These are phyloP conservation scores for Xylaria digitata DNA, from an alignment of 2,329 filamentous ascomycete genomes.

Conservation along the genomic window DNA sequence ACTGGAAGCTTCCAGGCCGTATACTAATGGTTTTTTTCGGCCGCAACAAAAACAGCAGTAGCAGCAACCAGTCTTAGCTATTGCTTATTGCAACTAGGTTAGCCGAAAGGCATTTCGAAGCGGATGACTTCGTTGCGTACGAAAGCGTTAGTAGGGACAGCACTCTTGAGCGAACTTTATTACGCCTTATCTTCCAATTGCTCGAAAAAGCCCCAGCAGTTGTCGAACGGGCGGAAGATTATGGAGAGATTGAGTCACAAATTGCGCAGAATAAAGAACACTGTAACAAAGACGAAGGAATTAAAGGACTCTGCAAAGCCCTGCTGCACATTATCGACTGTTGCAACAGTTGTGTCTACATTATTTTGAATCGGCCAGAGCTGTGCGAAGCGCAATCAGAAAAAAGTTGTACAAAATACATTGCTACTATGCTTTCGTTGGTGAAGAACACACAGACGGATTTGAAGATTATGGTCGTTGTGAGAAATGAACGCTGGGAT, in stretches of 20 bases:
- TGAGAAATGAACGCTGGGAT: constrained; percentile 22
- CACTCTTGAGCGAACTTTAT: constrained; percentile 23
- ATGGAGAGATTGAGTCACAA: constrained; percentile 13
- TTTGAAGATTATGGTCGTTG: constrained; percentile 16
- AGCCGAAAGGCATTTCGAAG: constrained; percentile 10
- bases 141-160: constrained; percentile 9
- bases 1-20: constrained; percentile 3
- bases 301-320: constrained; percentile 13
- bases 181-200: constrained; percentile 15
- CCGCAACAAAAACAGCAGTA: constrained; percentile 24
- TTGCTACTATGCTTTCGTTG: constrained; percentile 24
- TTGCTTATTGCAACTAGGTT: constrained; percentile 16
- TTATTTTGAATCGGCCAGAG: constrained; percentile 24
- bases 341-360: neutral
- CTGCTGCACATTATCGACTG: constrained; percentile 21
- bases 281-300: neutral
- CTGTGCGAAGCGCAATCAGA: constrained; percentile 15
- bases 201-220: constrained; percentile 14
- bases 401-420: constrained; percentile 20
- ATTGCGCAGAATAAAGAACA: neutral
- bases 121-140: constrained; percentile 2
- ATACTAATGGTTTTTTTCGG: constrained; percentile 18
- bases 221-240: constrained; percentile 4
- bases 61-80: constrained; percentile 9
- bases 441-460: constrained; percentile 10